Base-by-base conservation (phyloP, 176 grass and related monocot genomes). In the Oryza rufipogon region DNA sequence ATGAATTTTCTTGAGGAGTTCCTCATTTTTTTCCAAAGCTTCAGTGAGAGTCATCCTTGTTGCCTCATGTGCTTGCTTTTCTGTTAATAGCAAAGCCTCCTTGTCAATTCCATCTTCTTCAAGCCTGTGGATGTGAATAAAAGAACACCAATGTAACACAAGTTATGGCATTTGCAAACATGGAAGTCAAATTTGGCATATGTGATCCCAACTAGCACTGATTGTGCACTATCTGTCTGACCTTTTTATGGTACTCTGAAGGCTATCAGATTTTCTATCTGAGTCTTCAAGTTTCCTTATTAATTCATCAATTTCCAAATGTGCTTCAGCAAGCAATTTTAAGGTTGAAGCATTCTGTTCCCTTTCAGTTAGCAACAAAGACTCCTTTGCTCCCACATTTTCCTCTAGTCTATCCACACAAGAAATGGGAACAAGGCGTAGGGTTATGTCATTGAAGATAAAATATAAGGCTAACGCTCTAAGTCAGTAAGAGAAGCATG, bases 81-180 rank as follows among this genome's bases (percentile, higher is more conserved):
- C 84, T 48, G 89, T 75, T 79, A 87, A 80, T 75, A 87, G 20
- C 32, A 87, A 44, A 10, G 76, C 39, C 44, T 90, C 84, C 74
- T 83, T 90, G 69, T 84, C 80, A 83, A 41, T 87, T 16, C 25
- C 49, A 90, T 90, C 89, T 83, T 88, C 87, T 89, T 92, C 90
- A 82, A 88, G 90, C 76, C 90, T 92, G 80, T 79, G 63, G 64
- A 81, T 71, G 66, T 72, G 58, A 69, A 82, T 68, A 54, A 56
- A 22, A 73, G 58, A 78, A 64, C 6, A 47, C 20, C 33, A 56
- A 9, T 58, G 47, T 15, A 75, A 74, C 56, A 66, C 32, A 86
- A 72, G 45, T 61, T 44, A 28, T 66, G 82, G 42, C 64, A 83
- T 64, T 49, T 47, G 86, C 45, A 82, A 86, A 77, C 15, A 74